Base-by-base conservation (phyloP, 441 rosid species). In the Kokia cookei region DNA sequence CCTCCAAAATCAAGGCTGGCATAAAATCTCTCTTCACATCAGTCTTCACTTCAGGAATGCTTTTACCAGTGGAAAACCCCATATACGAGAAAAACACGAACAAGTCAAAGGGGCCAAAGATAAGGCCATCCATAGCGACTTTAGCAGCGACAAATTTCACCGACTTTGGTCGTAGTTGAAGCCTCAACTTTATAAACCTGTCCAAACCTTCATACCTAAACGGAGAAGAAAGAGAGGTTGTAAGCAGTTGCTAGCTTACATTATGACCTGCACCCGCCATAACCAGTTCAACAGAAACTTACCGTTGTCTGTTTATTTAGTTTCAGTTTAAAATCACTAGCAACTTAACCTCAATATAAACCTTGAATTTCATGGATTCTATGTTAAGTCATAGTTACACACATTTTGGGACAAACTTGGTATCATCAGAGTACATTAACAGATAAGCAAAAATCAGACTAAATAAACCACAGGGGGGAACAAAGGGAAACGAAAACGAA, bases 1-100 rank as follows among this genome's bases (percentile, higher is more conserved):
- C 99, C 78, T 96, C 99, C 72, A 96, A 78, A 69, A 89, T 79
- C 87, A 96, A 74, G 72, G 99, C 96, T 2, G 99, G 99, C 37
- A 93, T 84, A 78, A 96, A 93, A 84, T 96, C 99, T 73, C 99
- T 93, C 85, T 89, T 96, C 75, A 96, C 66, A 68, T 86, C 97
- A 86, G 89, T 93, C 82, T 88, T 91, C 71, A 96, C 97, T 81
- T 89, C 89, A 15, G 84, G 50, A 27, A 76, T 77, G 72, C 68
- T 89, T 86, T 93, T 96, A 64, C 98, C 98, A 1, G 90, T 69
- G 47, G 95, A 85, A 70, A 85, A 87, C 61, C 98, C 99, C 96
- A 96, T 91, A 81, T 93, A 96, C 35, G 94, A 78, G 90, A 96
- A 96, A 84, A 96, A 96, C 9, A 88, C 81, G 2, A 96, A 78